Evolutionary conservation across 2,329 filamentous ascomycete species (phyloP).

Genomic region (Huntiella bhutanensis): DNA sequence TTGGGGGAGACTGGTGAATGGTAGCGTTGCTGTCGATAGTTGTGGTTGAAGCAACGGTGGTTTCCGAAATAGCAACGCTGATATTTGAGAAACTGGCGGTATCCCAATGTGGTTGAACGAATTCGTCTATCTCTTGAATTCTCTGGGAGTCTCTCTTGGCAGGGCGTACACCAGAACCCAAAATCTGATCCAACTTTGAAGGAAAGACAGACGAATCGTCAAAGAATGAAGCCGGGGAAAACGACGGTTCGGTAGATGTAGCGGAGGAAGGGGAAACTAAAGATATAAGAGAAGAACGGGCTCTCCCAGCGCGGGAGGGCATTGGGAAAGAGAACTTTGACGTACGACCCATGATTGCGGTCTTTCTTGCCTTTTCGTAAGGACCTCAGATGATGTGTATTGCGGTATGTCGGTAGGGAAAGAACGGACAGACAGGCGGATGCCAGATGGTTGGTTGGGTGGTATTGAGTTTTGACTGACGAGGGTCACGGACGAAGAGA

Average conservation of each 20-base stretch:
- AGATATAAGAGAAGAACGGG: constrained; percentile 10
- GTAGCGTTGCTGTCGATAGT: constrained; percentile 6
- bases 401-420: neutral
- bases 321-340: constrained; percentile 12
- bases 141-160: neutral
- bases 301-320: constrained; percentile 6
- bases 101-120: neutral
- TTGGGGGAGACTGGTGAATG: constrained; percentile 1
- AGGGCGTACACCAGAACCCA: constrained; percentile 1
- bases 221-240: neutral
- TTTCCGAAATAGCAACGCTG: constrained; percentile 3
- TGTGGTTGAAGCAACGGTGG: constrained; percentile 7
- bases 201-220: too few species aligned
- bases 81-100: constrained; percentile 6
- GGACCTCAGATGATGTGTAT: too few species aligned
- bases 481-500: too few species aligned
- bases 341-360: constrained; percentile 8
- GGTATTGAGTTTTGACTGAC: too few species aligned
- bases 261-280: neutral
- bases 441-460: too few species aligned
- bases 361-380: neutral
- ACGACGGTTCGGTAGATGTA: constrained; percentile 3
- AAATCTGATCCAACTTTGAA: constrained; percentile 9
- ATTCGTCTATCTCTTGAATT: too few species aligned
- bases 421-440: neutral